A percentile compares a stretch with the other conserved stretches of the same genome.
Evolutionary conservation across 331 rosid species (phyloP).

Genomic region (Malus hybrid): DNA sequence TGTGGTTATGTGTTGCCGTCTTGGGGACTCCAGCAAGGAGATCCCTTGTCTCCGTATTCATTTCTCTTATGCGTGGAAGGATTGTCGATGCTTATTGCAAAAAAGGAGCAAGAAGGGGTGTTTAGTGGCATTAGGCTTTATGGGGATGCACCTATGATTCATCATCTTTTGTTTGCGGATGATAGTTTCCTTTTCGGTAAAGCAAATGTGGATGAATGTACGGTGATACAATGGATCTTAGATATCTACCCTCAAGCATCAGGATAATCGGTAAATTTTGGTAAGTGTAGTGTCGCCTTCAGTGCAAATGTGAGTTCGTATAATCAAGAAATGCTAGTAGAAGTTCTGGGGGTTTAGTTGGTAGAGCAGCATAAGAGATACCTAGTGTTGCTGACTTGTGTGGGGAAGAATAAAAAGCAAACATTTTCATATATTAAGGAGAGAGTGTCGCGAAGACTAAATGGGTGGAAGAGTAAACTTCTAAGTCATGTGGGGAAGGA

Average conservation of each 20-base stretch:
- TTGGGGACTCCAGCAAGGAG: background rate
- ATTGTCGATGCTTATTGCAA: too few relatives aligned
- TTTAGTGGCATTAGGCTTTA: background rate
- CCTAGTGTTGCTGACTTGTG: background rate
- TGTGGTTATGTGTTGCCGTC: background rate
- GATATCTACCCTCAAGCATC: background rate
- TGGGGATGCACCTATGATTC: background rate
- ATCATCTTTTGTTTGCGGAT: too few relatives aligned
- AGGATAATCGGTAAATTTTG: background rate
- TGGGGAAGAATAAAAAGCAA: background rate
- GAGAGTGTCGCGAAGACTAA: background rate
- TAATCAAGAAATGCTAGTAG: background rate
- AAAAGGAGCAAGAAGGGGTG: fast-evolving
- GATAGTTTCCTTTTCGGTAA: background rate
- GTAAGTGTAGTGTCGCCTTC: background rate
- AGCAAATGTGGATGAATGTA: background rate
- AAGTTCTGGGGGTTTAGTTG: background rate
- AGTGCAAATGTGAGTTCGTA: background rate
- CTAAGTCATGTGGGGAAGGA: background rate
- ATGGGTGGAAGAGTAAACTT: background rate
- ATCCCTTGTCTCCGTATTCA: background rate
- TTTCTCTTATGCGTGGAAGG: too few relatives aligned
- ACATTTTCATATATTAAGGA: too few relatives aligned
- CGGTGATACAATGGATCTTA: background rate
- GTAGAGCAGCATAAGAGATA: background rate